phyloP scores from a whole-genome alignment of 2,329 filamentous ascomycete species.

The Elsinoe australis region DNA sequence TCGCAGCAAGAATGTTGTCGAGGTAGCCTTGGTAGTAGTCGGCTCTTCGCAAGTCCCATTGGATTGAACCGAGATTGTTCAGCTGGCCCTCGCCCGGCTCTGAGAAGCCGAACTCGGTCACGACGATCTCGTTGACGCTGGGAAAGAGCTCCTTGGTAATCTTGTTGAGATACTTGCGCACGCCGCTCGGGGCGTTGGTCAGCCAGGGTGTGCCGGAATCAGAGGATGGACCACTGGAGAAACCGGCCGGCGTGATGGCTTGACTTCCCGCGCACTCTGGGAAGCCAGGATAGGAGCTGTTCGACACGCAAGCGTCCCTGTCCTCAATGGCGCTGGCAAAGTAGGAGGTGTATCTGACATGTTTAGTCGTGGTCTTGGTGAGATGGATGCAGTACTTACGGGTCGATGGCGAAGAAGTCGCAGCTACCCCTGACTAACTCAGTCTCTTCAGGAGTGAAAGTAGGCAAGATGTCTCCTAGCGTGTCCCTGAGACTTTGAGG shows the following conservation, averaged over 20 bases:
- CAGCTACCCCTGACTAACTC: constrained; percentile 27
- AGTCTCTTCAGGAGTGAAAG: constrained; percentile 30
- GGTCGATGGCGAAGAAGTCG: constrained; percentile 33
- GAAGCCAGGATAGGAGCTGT: constrained; percentile 34
- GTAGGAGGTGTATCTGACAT: constrained; percentile 27
- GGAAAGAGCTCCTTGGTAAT: constrained; percentile 38
- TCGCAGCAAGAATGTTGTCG: constrained; percentile 29
- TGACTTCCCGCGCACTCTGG: constrained; percentile 36
- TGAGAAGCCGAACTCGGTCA: constrained; percentile 33
- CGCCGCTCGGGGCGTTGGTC: constrained; percentile 31
- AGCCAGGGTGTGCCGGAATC: constrained; percentile 31
- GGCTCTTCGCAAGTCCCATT: constrained; percentile 26
- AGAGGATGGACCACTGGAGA: constrained; percentile 38
- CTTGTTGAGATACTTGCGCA: constrained; percentile 30
- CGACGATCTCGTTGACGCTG: constrained; percentile 33
- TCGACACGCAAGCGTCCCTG: constrained; percentile 34
- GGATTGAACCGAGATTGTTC: constrained; percentile 25
- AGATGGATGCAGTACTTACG: constrained; percentile 15
- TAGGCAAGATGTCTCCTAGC: constrained; percentile 27
- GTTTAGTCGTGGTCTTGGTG: neutral
- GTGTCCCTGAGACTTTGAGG: constrained; percentile 33
- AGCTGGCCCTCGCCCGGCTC: constrained; percentile 30
- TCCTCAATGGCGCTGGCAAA: constrained; percentile 24
- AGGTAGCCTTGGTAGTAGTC: constrained; percentile 32
- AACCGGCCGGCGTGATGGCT: constrained; percentile 33